These are phyloP conservation scores for Malus sieversii DNA, from an alignment of 306 rosid species.

Conservation along the genomic window DNA sequence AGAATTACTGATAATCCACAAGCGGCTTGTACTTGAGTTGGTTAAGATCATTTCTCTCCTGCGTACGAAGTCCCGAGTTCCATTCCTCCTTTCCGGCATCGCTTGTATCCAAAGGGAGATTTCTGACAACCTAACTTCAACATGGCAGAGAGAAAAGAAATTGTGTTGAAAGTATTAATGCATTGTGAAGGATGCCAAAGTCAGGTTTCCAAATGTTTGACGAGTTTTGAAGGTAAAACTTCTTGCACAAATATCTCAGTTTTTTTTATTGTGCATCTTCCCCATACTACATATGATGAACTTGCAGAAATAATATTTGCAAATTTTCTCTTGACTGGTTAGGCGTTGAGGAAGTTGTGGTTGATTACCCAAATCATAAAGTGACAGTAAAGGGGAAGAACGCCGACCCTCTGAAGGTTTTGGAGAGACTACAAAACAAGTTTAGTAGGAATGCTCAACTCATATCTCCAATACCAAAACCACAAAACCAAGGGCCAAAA, in stretches of 20 bases:
- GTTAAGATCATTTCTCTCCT: too few relatives aligned
- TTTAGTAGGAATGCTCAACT: slow-evolving; percentile 56
- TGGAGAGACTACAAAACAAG: slow-evolving; percentile 49
- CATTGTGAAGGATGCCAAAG: slow-evolving; percentile 68
- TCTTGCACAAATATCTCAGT: neutral
- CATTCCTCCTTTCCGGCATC: too few relatives aligned
- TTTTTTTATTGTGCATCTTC: neutral
- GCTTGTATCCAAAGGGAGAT: too few relatives aligned
- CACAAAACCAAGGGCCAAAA: slow-evolving; percentile 9
- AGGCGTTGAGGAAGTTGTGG: slow-evolving; percentile 54
- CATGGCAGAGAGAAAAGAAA: slow-evolving; percentile 15
- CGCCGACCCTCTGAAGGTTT: slow-evolving; percentile 41
- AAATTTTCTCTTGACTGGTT: neutral
- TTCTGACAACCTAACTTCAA: neutral
- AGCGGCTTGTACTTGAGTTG: neutral
- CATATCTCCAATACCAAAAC: slow-evolving; percentile 41
- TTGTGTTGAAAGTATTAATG: slow-evolving; percentile 65
- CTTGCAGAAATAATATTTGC: neutral
- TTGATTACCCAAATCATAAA: slow-evolving; percentile 43
- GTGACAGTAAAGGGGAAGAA: slow-evolving; percentile 52
- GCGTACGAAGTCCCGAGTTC: too few relatives aligned
- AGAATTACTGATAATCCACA: neutral
- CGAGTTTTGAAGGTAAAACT: slow-evolving; percentile 40
- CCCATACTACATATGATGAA: neutral
- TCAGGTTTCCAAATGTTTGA: slow-evolving; percentile 51